Evolutionary conservation across 352 stramenopile genomes (phyloP), one percentile per base, ranked within the genome.

Genomic region (Globisporangium canariense): DNA sequence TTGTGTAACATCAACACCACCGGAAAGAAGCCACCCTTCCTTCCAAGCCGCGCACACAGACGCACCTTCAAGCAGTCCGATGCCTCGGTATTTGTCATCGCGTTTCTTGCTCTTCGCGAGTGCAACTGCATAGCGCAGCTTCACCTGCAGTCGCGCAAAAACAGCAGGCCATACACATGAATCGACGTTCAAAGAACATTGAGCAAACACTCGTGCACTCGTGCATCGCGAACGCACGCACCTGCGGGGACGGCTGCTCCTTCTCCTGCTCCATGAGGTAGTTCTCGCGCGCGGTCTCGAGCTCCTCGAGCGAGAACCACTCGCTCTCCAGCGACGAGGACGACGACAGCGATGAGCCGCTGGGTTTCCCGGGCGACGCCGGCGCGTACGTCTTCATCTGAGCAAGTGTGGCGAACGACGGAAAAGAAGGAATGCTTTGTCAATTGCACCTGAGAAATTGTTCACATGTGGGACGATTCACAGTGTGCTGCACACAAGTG

Each of bases 221-320:
- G 36, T n/a, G 40, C 40, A 53, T 38, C 18, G 22, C 50, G 38
- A 55, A 18, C 34, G 9, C 32, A 30, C 47, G 18, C 2, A 88
- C 81, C 78, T 85, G 69, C 51, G 70, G 75, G 32, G 81, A 85
- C 61, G 84, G 82, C 58, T 79, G 70, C 58, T 91, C 79, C 65
- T 87, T 83, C 71, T 93, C 79, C 62, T 93, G 84, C 57, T 90
- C 84, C 60, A 83, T 71, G 45, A 93, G 68, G 68, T 93, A 93
- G 51, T 85, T 78, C 58, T 90, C 82, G 46, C 84, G 84, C 46
- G 84, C 82, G 40, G 73, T 71, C 70, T 87, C 81, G 45, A 93
- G 70, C 47, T 90, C 83, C 60, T 89, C 81, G 40, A 72, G 54
- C n/a, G 83, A 92, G 72, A 90, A 92, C 73, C 83, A 90, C 46